Evolutionary conservation across 2,329 filamentous ascomycete genomes (phyloP), one percentile per base, ranked within the genome.

Genomic region (Orbilia brochopaga): DNA sequence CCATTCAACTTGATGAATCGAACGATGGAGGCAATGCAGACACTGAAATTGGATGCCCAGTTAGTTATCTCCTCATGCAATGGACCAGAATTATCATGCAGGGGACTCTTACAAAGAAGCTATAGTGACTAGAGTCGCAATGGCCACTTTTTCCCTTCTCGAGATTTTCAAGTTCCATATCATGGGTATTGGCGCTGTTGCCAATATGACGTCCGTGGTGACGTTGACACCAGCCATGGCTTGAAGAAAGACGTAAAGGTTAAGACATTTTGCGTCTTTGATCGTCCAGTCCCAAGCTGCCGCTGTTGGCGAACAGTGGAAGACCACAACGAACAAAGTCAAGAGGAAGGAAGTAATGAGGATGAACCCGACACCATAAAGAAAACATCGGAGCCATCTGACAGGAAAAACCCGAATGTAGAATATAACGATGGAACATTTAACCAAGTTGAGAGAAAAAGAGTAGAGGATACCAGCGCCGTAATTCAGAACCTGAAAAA

Each of bases 91-190:
- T 7, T n/a, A 35, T 15, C 19, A 24, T 32, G 32, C 3, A 37
- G 2, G 19, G 2, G 46, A 27, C 4, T 60, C 67, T 61, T 48
- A 72, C 67, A 65, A 56, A 19, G 67, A 65, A 48, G 67, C 67
- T 2, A 72, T 50, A 4, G 60, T 57, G 24, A 72, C 67, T 8
- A 72, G 37, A 21, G 52, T 65, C 2, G 67, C 60, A 23, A 72
- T 65, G 3, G 67, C 67, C 11, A 72, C 13, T 21, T 65, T 60
- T 35, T 72, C 67, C 32, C 67, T 61, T 17, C 44, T 65, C 21
- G 67, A 72, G 60, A 72, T 72, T 11, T 64, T 72, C 3, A 72
- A 54, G 17, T 72, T 72, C 67, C 67, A 72, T 11, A 72, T 64
- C 67, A 72, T 72, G 17, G 67, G 67, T 60, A 72, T 65, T 7